phyloP scores from a whole-genome alignment of 1,284 basidiomycete species.

The Xerocomus nothofagi region DNA sequence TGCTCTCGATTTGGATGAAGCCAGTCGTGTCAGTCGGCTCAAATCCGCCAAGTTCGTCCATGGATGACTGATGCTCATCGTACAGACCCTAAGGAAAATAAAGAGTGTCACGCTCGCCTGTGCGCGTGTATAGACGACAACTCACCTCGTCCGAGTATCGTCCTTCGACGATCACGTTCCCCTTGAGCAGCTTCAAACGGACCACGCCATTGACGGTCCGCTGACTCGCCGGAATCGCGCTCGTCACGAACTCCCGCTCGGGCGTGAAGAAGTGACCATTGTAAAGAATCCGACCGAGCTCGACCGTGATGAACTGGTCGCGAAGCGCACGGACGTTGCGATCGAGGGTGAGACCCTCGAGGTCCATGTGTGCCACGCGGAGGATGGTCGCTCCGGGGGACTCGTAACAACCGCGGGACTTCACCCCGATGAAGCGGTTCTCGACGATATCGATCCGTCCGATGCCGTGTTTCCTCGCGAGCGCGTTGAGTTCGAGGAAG shows the following conservation, averaged over 20 bases:
- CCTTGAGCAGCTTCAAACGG: constrained; percentile 91
- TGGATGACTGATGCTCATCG: constrained; percentile 95
- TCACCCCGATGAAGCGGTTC: constrained; percentile 99
- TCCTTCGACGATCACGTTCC: constrained; percentile 93
- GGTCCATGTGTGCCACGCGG: constrained; percentile 91
- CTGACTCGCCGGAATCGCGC: constrained; percentile 89
- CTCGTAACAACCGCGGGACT: constrained; percentile 98
- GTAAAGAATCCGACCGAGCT: constrained; percentile 91
- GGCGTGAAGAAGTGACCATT: constrained; percentile 98
- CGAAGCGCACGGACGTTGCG: constrained; percentile 94
- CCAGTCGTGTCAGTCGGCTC: constrained; percentile 90
- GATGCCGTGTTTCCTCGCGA: constrained; percentile 93
- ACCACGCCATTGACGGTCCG: constrained; percentile 95
- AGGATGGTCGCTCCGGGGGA: constrained; percentile 96
- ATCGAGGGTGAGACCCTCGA: constrained; percentile 97
- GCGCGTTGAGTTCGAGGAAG: constrained; percentile 89
- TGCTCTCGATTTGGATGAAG: constrained; percentile 94
- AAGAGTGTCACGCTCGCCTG: background rate
- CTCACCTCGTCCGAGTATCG: constrained; percentile 83
- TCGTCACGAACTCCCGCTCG: constrained; percentile 93
- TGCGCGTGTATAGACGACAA: background rate
- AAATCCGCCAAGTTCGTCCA: constrained; percentile 99
- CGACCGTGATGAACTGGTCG: constrained; percentile 93
- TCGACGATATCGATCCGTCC: constrained; percentile 99
- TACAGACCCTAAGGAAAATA: constrained; percentile 71